Conservation (phyloP, 306 rosid genomes). For the Lathyrus sativus region DNA sequence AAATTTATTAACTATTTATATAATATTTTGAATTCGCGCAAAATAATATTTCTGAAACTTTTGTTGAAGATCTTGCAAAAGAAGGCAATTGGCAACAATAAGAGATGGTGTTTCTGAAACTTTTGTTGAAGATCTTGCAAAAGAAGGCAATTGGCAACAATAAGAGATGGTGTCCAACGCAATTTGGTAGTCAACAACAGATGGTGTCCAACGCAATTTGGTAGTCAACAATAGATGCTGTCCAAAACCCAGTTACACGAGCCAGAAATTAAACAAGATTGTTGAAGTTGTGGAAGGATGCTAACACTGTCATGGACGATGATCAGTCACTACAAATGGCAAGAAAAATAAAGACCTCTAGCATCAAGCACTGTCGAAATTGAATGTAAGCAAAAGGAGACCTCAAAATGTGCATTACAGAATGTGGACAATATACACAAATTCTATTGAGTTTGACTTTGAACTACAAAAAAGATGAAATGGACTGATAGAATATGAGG, state of each 20-base stretch:
- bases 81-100: neutral
- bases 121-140: conserved; percentile 4
- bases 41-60: neutral
- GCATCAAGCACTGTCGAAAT: neutral
- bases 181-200: too few species aligned
- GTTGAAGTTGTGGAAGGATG: conserved; percentile 1
- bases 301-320: neutral
- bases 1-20: too few species aligned
- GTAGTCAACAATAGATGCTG: neutral
- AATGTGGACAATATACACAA: neutral
- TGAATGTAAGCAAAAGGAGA: too few species aligned
- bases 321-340: neutral
- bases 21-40: too few species aligned
- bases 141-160: neutral
- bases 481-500: neutral
- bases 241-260: neutral
- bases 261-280: neutral
- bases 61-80: conserved; percentile 18
- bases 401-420: neutral
- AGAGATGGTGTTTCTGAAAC: neutral
- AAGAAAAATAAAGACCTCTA: neutral
- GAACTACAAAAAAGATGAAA: conserved; percentile 1
- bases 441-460: conserved; percentile 13
- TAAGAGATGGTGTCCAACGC: neutral
- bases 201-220: neutral